A percentile compares a stretch with the other conserved stretches of the same genome.
phyloP scores from a whole-genome alignment of 495 filamentous ascomycete species.

The Lophiostoma macrostomum region DNA sequence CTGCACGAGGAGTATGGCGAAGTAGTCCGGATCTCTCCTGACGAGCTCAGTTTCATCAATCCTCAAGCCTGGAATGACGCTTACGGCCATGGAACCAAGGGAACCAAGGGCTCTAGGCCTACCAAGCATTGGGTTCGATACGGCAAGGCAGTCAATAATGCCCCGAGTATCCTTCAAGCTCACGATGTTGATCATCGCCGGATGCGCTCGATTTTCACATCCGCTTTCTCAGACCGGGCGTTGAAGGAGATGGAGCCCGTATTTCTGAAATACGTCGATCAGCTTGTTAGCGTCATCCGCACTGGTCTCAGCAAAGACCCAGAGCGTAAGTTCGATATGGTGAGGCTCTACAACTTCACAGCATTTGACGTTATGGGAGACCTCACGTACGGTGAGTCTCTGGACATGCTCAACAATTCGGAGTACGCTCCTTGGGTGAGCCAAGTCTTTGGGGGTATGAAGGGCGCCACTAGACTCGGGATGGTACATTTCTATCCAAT shows the following conservation, averaged over 20 bases:
- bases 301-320: slow-evolving; percentile 17
- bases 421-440: slow-evolving; percentile 34
- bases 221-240: slow-evolving; percentile 43
- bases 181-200: slow-evolving; percentile 35
- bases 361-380: slow-evolving; percentile 38
- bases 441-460: slow-evolving; percentile 25
- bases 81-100: slow-evolving; percentile 46
- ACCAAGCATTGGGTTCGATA: slow-evolving; percentile 43
- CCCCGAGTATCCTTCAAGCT: slow-evolving; percentile 28
- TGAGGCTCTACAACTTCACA: slow-evolving; percentile 38
- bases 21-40: slow-evolving; percentile 56
- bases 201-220: slow-evolving; percentile 28
- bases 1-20: slow-evolving; percentile 42
- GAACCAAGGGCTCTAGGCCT: slow-evolving; percentile 28
- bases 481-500: slow-evolving; percentile 6
- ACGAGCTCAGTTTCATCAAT: slow-evolving; percentile 54
- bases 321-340: slow-evolving; percentile 25
- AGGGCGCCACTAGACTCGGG: slow-evolving; percentile 13
- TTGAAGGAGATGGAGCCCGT: slow-evolving; percentile 47
- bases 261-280: slow-evolving; percentile 42
- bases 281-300: slow-evolving; percentile 39
- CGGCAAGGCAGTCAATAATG: slow-evolving; percentile 21
- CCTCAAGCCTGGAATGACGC: slow-evolving; percentile 56
- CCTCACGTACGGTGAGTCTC: slow-evolving; percentile 31
- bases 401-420: slow-evolving; percentile 25